phyloP scores from a whole-genome alignment of 371 early-diverging fungal genomes.

The Chytridium lagenaria region DNA sequence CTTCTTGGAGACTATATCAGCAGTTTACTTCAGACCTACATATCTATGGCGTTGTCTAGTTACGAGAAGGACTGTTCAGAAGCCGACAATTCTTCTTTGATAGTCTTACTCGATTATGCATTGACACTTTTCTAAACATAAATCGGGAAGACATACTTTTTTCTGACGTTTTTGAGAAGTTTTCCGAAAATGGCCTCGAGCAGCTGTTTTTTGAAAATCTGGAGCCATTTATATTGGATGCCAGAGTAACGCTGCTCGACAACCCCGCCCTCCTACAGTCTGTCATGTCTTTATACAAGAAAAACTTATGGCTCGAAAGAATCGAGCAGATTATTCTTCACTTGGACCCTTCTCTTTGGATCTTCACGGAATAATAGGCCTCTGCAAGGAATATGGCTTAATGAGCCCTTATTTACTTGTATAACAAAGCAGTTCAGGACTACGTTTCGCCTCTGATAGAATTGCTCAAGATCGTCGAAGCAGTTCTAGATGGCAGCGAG shows the following conservation, averaged over 20 bases:
- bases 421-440: constrained; percentile 77
- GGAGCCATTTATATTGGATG: constrained; percentile 68
- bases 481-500: background rate
- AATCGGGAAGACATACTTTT: constrained; percentile 71
- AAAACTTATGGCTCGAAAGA: constrained; percentile 61
- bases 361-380: constrained; percentile 71
- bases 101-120: constrained; percentile 66
- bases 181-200: constrained; percentile 62
- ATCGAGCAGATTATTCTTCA: constrained; percentile 80
- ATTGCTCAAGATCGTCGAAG: constrained; percentile 67
- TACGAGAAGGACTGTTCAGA: constrained; percentile 27
- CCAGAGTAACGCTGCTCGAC: constrained; percentile 63
- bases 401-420: constrained; percentile 80
- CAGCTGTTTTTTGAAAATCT: constrained; percentile 71
- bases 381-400: constrained; percentile 69
- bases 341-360: constrained; percentile 76
- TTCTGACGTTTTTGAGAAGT: constrained; percentile 75
- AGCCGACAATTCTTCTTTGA: constrained; percentile 49
- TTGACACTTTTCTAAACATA: constrained; percentile 75
- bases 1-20: constrained; percentile 70
- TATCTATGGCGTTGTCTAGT: constrained; percentile 69
- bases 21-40: constrained; percentile 70
- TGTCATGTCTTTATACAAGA: constrained; percentile 65
- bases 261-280: constrained; percentile 73
- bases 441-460: constrained; percentile 82